A percentile compares a stretch with the other conserved stretches of the same genome.
phyloP scores from a whole-genome alignment of 2,329 filamentous ascomycete species.

The Alternaria gaisen region DNA sequence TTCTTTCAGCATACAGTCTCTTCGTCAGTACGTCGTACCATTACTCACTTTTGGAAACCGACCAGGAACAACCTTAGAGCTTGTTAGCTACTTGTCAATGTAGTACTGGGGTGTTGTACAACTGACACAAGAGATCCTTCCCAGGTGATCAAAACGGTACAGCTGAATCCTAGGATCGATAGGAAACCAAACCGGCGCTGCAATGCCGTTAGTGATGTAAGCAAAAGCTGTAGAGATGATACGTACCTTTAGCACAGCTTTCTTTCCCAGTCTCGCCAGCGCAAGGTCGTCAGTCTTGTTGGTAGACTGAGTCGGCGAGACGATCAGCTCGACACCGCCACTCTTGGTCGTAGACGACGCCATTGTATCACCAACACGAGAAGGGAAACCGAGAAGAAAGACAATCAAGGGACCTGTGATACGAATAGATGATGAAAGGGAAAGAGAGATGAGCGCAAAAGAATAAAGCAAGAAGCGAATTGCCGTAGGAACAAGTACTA shows the following conservation, averaged over 20 bases:
- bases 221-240: background rate
- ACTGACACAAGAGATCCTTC: slow-evolving; percentile 37
- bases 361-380: slow-evolving; percentile 16
- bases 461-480: background rate
- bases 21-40: background rate
- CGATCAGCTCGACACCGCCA: slow-evolving; percentile 23
- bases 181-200: slow-evolving; percentile 41
- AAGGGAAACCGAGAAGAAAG: background rate
- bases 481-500: slow-evolving; percentile 5
- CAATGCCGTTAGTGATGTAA: background rate
- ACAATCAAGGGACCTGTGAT: background rate
- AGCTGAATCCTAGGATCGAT: slow-evolving; percentile 38
- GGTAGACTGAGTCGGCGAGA: slow-evolving; percentile 9
- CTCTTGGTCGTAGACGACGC: slow-evolving; percentile 19
- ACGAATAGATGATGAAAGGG: background rate
- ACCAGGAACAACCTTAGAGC: slow-evolving; percentile 26
- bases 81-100: slow-evolving; percentile 14
- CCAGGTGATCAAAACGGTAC: slow-evolving; percentile 43
- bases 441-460: background rate
- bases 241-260: slow-evolving; percentile 33
- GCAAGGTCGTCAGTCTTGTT: slow-evolving; percentile 29
- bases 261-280: slow-evolving; percentile 35
- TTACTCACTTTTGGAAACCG: slow-evolving; percentile 31
- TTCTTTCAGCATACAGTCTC: background rate
- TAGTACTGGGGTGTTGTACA: background rate